A percentile compares a stretch with the other conserved stretches of the same genome.
Conservation (phyloP, 208 protist genomes). For the Kentomonas sorsogonicus region DNA sequence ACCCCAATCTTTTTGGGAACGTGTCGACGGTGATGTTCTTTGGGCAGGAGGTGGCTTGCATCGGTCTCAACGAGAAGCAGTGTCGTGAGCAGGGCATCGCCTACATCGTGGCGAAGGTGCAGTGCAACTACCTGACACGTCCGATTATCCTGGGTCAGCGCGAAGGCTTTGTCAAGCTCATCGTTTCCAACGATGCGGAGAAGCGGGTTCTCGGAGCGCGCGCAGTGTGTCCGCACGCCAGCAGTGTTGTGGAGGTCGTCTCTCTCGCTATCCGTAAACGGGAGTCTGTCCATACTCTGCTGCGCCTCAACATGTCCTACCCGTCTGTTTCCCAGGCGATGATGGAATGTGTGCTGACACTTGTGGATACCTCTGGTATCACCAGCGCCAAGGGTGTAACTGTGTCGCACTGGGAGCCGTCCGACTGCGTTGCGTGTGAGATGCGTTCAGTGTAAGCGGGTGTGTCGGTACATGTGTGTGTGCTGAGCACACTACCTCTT, state of each 20-base stretch:
- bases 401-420: too few species aligned
- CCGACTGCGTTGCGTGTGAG: too few species aligned
- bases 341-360: conserved; percentile 53
- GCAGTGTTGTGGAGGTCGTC: conserved; percentile 58
- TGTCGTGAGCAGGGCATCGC: conserved; percentile 34
- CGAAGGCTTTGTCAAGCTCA: conserved; percentile 64
- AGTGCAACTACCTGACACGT: conserved; percentile 38
- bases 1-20: conserved; percentile 23
- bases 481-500: background rate
- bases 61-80: conserved; percentile 66
- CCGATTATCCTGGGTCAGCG: conserved; percentile 38
- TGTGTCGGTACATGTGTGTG: too few species aligned
- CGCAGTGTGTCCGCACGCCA: conserved; percentile 48
- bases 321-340: conserved; percentile 48
- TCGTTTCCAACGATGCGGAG: conserved; percentile 60
- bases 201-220: conserved; percentile 63
- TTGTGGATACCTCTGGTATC: too few species aligned
- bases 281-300: conserved; percentile 56
- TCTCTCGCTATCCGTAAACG: conserved; percentile 47
- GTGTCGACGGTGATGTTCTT: conserved; percentile 50
- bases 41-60: conserved; percentile 51
- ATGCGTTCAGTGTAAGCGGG: too few species aligned
- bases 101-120: conserved; percentile 46
- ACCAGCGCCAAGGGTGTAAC: too few species aligned
- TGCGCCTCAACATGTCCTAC: conserved; percentile 48